Percentiles rank a stretch among this genome's conserved stretches.
These are phyloP conservation scores for Wickerhamiella slavikovae DNA, from an alignment of 805 yeast species.

Conservation along the genomic window DNA sequence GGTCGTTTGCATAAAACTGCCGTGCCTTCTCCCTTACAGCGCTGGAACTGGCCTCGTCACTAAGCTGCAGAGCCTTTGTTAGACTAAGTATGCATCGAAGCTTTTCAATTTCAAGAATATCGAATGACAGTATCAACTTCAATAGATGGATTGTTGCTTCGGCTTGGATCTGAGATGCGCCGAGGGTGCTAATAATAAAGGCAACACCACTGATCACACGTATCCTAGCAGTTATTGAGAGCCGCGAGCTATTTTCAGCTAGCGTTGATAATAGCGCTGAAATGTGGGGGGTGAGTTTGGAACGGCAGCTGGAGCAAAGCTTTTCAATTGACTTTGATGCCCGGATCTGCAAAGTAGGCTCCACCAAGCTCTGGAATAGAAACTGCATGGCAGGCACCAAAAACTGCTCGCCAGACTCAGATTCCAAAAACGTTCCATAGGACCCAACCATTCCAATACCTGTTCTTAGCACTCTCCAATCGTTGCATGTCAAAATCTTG, in stretches of 20 bases:
- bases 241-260: too few relatives aligned
- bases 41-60: conserved; percentile 27
- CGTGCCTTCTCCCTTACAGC: conserved; percentile 17
- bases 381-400: conserved; percentile 34
- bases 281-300: too few relatives aligned
- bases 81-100: conserved; percentile 45
- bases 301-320: conserved; percentile 18
- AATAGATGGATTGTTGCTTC: conserved; percentile 10
- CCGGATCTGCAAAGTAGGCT: conserved; percentile 16
- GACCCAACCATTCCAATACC: conserved; percentile 38
- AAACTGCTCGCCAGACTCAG: conserved; percentile 23
- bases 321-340: conserved; percentile 38
- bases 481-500: conserved; percentile 11
- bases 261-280: too few relatives aligned
- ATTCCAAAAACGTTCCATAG: conserved; percentile 37
- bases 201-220: conserved; percentile 17
- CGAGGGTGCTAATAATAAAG: conserved; percentile 14
- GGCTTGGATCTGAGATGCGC: conserved; percentile 12
- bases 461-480: conserved; percentile 23
- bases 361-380: conserved; percentile 24
- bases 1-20: conserved; percentile 17
- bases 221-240: conserved; percentile 12
- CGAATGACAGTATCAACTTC: conserved; percentile 4
- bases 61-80: conserved; percentile 45
- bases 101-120: conserved; percentile 30